A percentile compares a stretch with the other conserved stretches of the same genome.
These are phyloP conservation scores for Penstemon eatonii DNA, from an alignment of 257 asterid species.

Conservation along the genomic window DNA sequence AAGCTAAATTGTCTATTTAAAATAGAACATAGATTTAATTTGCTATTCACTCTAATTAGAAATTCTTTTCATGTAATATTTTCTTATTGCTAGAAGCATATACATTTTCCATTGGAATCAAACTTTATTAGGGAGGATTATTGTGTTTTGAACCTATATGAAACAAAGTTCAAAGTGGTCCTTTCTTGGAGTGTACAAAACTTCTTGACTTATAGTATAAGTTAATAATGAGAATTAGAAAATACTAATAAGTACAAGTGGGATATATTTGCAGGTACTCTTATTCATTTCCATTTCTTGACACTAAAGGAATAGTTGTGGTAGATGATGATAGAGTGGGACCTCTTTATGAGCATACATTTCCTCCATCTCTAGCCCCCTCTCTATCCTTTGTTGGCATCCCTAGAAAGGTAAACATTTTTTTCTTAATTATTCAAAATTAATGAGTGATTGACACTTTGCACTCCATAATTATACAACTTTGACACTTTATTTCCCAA, in stretches of 20 bases:
- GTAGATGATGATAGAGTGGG: conserved; percentile 86
- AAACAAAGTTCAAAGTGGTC: neutral
- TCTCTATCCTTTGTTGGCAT: conserved; percentile 81
- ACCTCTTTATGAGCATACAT: conserved; percentile 89
- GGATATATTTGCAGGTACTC: conserved; percentile 58
- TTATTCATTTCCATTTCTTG: conserved; percentile 89
- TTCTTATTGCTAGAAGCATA: no score
- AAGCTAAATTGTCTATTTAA: no score
- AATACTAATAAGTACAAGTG: neutral
- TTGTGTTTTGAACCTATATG: neutral
- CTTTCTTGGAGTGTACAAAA: conserved; percentile 28
- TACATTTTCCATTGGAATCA: no score
- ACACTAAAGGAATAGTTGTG: conserved; percentile 81
- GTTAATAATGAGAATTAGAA: no score
- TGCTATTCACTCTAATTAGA: no score
- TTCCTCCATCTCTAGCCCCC: conserved; percentile 86
- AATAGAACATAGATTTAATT: no score
- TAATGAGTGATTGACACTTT: neutral
- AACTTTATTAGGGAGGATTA: neutral
- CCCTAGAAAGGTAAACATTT: conserved; percentile 67
- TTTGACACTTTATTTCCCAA: no score
- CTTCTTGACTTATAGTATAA: neutral
- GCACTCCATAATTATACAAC: no score
- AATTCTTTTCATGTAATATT: no score
- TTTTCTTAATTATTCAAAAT: neutral